Percentiles rank a stretch among this genome's conserved stretches.
These are phyloP conservation scores for Boletus rufocinnamomeus DNA, from an alignment of 768 basidiomycete genomes.

Conservation along the genomic window DNA sequence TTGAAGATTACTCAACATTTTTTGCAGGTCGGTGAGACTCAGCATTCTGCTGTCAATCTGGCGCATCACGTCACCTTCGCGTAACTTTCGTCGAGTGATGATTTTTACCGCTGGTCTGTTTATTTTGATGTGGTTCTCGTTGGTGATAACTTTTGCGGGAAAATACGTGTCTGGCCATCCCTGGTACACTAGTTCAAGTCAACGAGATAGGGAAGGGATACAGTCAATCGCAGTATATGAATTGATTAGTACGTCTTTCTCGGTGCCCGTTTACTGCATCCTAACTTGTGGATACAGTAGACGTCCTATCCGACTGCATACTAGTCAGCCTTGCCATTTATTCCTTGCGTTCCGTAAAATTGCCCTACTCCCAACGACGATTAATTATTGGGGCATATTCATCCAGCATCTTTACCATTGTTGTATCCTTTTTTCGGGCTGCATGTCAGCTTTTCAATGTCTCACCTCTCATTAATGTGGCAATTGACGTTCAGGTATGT, in stretches of 20 bases:
- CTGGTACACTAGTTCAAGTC: neutral
- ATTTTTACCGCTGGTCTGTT: slow-evolving; percentile 11
- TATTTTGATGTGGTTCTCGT: slow-evolving; percentile 12
- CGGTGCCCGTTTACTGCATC: neutral
- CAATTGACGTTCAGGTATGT: slow-evolving; percentile 20
- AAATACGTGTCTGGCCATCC: neutral
- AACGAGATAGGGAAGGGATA: neutral
- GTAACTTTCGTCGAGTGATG: slow-evolving; percentile 8
- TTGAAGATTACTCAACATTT: neutral
- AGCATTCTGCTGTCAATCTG: slow-evolving; percentile 18
- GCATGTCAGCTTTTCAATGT: slow-evolving; percentile 9
- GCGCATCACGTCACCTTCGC: slow-evolving; percentile 12
- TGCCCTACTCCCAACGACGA: slow-evolving; percentile 8
- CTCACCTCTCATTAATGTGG: neutral
- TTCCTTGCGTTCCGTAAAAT: slow-evolving; percentile 5
- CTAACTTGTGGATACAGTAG: slow-evolving; percentile 16
- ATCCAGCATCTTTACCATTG: slow-evolving; percentile 10
- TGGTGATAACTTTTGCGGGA: slow-evolving; percentile 4
- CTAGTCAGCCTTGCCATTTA: slow-evolving; percentile 15
- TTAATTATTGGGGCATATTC: slow-evolving; percentile 12
- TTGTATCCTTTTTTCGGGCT: slow-evolving; percentile 7
- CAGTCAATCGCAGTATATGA: slow-evolving; percentile 13
- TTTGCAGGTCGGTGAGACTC: slow-evolving; percentile 16
- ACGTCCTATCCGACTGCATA: slow-evolving; percentile 22
- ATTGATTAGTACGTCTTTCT: slow-evolving; percentile 14